These are phyloP conservation scores for Saturnispora saitoi DNA, from an alignment of 805 yeast genomes.

Conservation along the genomic window DNA sequence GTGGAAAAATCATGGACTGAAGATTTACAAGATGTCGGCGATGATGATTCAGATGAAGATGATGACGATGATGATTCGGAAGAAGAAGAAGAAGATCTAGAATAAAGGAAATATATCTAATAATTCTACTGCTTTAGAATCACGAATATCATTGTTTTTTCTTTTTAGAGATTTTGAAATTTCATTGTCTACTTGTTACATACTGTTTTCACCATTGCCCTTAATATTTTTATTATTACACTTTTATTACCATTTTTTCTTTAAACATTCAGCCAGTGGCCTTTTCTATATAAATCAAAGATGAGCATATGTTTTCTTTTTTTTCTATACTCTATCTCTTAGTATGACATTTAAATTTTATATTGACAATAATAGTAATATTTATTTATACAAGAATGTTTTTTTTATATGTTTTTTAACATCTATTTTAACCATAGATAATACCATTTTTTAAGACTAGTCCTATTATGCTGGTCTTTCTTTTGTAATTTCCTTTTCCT, in stretches of 20 bases:
- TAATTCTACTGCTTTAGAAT: background rate
- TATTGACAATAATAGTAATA: no score
- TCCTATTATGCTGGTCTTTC: no score
- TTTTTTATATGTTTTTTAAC: background rate
- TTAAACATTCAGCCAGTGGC: slow-evolving; percentile 1
- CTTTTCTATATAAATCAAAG: background rate
- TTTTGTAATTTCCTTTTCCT: background rate
- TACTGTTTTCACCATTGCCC: no score
- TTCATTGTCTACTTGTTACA: no score
- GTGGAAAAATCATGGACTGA: slow-evolving; percentile 94
- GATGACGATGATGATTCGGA: slow-evolving; percentile 18
- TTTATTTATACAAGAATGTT: no score
- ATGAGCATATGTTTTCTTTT: background rate
- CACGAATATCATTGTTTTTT: background rate
- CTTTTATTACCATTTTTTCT: background rate
- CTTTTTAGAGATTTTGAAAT: background rate
- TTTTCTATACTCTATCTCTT: background rate
- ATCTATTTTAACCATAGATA: slow-evolving; percentile 36
- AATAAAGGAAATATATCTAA: slow-evolving; percentile 3
- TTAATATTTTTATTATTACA: background rate
- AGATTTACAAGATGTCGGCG: slow-evolving; percentile 54
- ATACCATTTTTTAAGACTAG: slow-evolving; percentile 43
- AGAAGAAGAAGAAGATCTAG: slow-evolving; percentile 10
- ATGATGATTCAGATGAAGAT: slow-evolving; percentile 32
- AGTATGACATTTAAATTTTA: no score